Percentiles rank a stretch among this genome's conserved stretches.
These are phyloP conservation scores for Aspergillus piperis DNA, from an alignment of 2,329 filamentous ascomycete genomes.

Conservation along the genomic window DNA sequence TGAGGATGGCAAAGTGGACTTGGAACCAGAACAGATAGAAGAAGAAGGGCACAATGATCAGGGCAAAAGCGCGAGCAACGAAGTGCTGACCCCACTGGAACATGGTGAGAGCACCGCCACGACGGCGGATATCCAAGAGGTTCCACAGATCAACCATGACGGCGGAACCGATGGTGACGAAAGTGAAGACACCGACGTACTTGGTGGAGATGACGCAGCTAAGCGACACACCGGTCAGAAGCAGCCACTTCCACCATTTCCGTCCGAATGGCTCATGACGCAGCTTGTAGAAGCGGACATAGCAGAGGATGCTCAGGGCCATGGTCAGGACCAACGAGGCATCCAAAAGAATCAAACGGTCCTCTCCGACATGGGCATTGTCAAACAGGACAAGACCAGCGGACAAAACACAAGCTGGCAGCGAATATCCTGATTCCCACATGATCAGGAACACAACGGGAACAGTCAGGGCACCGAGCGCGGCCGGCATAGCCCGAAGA, in stretches of 20 bases:
- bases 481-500: constrained; percentile 88
- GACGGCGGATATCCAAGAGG: constrained; percentile 83
- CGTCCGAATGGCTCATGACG: constrained; percentile 84
- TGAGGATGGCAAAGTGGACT: constrained; percentile 92
- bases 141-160: constrained; percentile 96
- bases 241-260: constrained; percentile 99
- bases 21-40: constrained; percentile 99
- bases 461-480: constrained; percentile 88
- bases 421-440: constrained; percentile 98
- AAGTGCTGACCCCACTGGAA: constrained; percentile 87
- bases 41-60: constrained; percentile 89
- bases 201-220: constrained; percentile 99
- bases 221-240: constrained; percentile 88
- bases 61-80: constrained; percentile 76
- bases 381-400: constrained; percentile 87
- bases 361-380: constrained; percentile 97
- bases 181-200: constrained; percentile 95
- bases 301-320: constrained; percentile 89
- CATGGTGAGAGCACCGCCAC: constrained; percentile 76
- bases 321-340: constrained; percentile 93
- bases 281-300: constrained; percentile 97
- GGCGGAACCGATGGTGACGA: constrained; percentile 92
- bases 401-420: constrained; percentile 87
- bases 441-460: constrained; percentile 95
- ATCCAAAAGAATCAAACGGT: constrained; percentile 89